These are phyloP conservation scores for Aspergillus proliferans DNA, from an alignment of 2,329 filamentous ascomycete species.

Conservation along the genomic window DNA sequence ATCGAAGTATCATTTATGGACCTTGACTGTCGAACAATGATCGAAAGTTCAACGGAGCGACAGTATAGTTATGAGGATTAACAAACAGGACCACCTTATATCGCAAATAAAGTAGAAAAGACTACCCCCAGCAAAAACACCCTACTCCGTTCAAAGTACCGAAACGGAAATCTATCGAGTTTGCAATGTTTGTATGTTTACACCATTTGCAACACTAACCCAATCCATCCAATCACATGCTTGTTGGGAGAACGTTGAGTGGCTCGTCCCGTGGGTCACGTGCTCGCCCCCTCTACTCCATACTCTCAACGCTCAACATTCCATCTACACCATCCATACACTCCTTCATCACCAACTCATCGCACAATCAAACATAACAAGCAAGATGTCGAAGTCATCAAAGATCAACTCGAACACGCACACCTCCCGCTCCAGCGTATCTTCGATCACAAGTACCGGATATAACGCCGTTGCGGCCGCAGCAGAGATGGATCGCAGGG, in stretches of 20 bases:
- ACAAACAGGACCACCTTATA: too few relatives aligned
- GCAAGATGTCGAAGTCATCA: not conserved
- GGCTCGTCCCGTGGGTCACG: not conserved
- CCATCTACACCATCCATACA: not conserved
- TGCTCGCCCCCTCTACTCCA: conserved; percentile 2
- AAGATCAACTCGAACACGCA: not conserved
- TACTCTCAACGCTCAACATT: not conserved
- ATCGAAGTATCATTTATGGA: too few relatives aligned
- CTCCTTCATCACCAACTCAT: not conserved
- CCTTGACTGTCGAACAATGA: too few relatives aligned
- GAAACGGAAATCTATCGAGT: too few relatives aligned
- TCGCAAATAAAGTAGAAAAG: too few relatives aligned
- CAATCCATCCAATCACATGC: not conserved
- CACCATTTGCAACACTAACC: too few relatives aligned
- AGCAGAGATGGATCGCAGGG: conserved; percentile 27
- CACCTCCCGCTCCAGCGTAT: not conserved
- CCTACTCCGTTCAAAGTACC: too few relatives aligned
- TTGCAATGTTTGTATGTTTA: too few relatives aligned
- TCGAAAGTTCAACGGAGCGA: too few relatives aligned
- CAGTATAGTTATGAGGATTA: too few relatives aligned
- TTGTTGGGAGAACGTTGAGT: not conserved
- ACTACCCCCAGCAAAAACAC: too few relatives aligned
- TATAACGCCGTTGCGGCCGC: conserved; percentile 4
- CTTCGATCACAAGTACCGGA: not conserved
- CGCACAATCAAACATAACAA: not conserved